Evolutionary conservation across 2,329 filamentous ascomycete species (phyloP).

Genomic region (Aspergillus sp.): DNA sequence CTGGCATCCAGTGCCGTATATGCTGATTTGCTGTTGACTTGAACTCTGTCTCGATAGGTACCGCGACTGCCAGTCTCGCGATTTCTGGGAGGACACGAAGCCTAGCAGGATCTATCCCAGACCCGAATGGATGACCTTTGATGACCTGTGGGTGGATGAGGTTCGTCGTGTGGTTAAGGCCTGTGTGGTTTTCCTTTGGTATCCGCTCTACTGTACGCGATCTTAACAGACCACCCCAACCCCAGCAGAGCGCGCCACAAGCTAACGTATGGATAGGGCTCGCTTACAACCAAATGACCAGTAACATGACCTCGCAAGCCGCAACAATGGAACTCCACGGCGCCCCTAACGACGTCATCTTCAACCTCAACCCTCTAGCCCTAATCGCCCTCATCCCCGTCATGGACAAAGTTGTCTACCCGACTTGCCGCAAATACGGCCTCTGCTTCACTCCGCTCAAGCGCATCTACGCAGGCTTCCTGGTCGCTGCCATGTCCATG

Average conservation of each 20-base stretch:
- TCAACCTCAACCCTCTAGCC: slow-evolving; percentile 46
- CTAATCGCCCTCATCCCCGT: slow-evolving; percentile 49
- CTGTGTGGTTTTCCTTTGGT: slow-evolving; percentile 59
- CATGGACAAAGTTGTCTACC: slow-evolving; percentile 46
- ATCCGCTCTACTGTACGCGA: slow-evolving; percentile 37
- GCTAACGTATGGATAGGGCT: slow-evolving; percentile 26
- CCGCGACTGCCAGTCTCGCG: slow-evolving; percentile 9
- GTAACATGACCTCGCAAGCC: slow-evolving; percentile 48
- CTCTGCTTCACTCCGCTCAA: slow-evolving; percentile 48
- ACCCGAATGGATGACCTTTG: slow-evolving; percentile 57
- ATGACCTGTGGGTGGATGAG: slow-evolving; percentile 74
- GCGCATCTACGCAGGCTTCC: slow-evolving; percentile 45
- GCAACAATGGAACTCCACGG: slow-evolving; percentile 46
- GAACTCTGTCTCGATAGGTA: too few relatives aligned
- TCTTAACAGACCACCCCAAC: slow-evolving; percentile 3
- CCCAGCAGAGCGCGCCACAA: slow-evolving; percentile 1
- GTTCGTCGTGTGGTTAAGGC: slow-evolving; percentile 60
- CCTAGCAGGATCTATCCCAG: slow-evolving; percentile 13
- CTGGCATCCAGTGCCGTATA: neutral
- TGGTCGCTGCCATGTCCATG: slow-evolving; percentile 43
- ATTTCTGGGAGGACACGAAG: slow-evolving; percentile 17
- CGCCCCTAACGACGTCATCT: slow-evolving; percentile 48
- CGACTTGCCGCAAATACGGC: slow-evolving; percentile 37
- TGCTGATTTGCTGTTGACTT: too few relatives aligned
- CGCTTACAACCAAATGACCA: slow-evolving; percentile 46